Base-by-base conservation (phyloP, 2,329 filamentous ascomycete genomes). In the Penicillium brevicompactum region DNA sequence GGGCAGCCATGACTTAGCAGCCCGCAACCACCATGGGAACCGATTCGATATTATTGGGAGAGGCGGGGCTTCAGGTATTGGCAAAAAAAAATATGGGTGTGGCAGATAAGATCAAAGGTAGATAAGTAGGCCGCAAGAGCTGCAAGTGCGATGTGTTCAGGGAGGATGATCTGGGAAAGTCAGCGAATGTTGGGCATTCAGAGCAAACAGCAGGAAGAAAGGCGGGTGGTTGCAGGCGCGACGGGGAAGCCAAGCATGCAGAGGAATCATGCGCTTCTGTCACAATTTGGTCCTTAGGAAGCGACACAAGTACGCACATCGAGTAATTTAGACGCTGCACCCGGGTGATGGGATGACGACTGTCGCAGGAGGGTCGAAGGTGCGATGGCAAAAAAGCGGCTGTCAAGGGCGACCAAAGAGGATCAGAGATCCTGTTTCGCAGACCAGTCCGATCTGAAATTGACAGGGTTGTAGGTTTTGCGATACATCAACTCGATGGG, bases 1-100 rank as follows among this genome's bases (percentile, higher is more conserved):
- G 48, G 32, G 60, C 31, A 24, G 53, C 54, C 53, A 57, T 56
- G 27, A 24, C n/a, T 48, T 10, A 45, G 30, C 9, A 41, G 24
- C 27, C 31, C 34, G 38, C 43, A 16, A 30, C 38, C 27, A 30
- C 42, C 38, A 41, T 18, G 9, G 7, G 16, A 9, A 41, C n/a
- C 13, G 9, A 16, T 18, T 18, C 7, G 18, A 41, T 21, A n/a
- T 4, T 41, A 21, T 41, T 21, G n/a, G 4, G 38, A 21, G 16
- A 16, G 16, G 18, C 18, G 16, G n/a, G 7, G 11, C 5, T 41
- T 41, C 16, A n/a, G 38, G 10, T 9, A 21, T 4, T 8, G 16
- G 16, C 8, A 10, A 21, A 4, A 10, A 21, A 4, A 21, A 16
- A 13, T 8, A 21, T 18, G 18, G n/a, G 21, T 6, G 38, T 41